Conservation (phyloP, 257 asterid genomes). For the Fraxinus quadrangulata region DNA sequence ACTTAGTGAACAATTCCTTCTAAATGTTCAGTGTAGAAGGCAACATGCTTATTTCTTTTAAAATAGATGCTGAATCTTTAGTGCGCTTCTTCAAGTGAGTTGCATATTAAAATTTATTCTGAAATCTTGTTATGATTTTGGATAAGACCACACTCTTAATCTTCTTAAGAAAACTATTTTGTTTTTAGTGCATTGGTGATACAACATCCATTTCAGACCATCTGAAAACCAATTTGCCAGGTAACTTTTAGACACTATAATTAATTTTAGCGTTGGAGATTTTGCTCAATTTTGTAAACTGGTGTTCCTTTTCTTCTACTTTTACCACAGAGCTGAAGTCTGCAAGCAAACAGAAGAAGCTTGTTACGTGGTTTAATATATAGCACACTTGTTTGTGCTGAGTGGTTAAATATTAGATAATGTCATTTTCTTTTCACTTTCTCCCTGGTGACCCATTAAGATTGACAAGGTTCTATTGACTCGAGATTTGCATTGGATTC, state of each 20-base stretch:
- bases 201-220: conserved; percentile 43
- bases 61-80: conserved; percentile 54
- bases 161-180: conserved; percentile 31
- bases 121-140: conserved; percentile 18
- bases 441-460: conserved; percentile 28
- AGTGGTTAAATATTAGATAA: conserved; percentile 20
- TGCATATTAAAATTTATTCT: conserved; percentile 25
- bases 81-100: conserved; percentile 53
- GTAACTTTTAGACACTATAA: conserved; percentile 35
- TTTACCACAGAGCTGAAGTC: conserved; percentile 39
- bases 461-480: conserved; percentile 38
- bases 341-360: conserved; percentile 38
- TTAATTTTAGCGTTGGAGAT: conserved; percentile 15
- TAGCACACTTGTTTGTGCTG: conserved; percentile 32
- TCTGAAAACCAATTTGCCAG: conserved; percentile 41
- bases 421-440: conserved; percentile 14
- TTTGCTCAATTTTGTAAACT: conserved; percentile 14
- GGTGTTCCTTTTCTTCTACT: conserved; percentile 7
- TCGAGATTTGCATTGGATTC: conserved; percentile 33
- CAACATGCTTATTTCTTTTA: conserved; percentile 45
- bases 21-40: conserved; percentile 50
- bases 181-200: conserved; percentile 40
- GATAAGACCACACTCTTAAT: conserved; percentile 32
- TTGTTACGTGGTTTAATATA: conserved; percentile 32
- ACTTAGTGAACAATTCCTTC: conserved; percentile 57